Evolutionary conservation across 208 protist genomes (phyloP), one percentile per base, ranked within the genome.

Genomic region (Acanthamoeba castellanii): DNA sequence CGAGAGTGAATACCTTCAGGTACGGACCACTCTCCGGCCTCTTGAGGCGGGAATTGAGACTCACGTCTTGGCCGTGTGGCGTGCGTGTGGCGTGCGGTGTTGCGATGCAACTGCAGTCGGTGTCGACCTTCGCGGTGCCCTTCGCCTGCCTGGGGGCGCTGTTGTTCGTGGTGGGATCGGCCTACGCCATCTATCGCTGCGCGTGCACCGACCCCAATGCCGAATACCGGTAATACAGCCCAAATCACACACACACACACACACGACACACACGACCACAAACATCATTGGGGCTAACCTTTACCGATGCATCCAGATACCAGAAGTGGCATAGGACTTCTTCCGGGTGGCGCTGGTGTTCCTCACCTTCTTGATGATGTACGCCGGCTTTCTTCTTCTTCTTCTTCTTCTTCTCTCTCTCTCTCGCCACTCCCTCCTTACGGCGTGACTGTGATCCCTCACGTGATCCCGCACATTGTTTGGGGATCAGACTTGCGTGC

Each of bases 291-390:
- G 37, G 37, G 13, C 61, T 20, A 22, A 27, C 27, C 6, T 11
- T 30, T 13, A 20, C 1, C 61, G 6, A 22, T 68, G 16, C 55
- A 2, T 42, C 11, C n/a, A 87, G 78, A 4, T 87, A 87, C 50
- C 16, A 61, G 78, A 87, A 87, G 78, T 87, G 78, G 78, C 78
- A 87, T n/a, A 27, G 78, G 18, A 87, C 78, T 87, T 87, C 78
- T 87, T 87, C 78, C 20, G 78, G 5, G 52, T 87, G 7, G 30
- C 50, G 16, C n/a, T 87, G 42, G 78, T 87, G 50, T 13, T 61
- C 47, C 37, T 87, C 47, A 25, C 47, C 2, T 22, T 87, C n/a
- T 8, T 55, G 14, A 87, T 87, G 78, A 30, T 87, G 78, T 87
- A 87, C 50, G 74, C 34, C n/a, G n/a, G 9, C 5, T 30, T 70